A percentile compares a stretch with the other conserved stretches of the same genome.
Evolutionary conservation across 2,329 filamentous ascomycete genomes (phyloP).

Genomic region (Calonectria henricotiae): DNA sequence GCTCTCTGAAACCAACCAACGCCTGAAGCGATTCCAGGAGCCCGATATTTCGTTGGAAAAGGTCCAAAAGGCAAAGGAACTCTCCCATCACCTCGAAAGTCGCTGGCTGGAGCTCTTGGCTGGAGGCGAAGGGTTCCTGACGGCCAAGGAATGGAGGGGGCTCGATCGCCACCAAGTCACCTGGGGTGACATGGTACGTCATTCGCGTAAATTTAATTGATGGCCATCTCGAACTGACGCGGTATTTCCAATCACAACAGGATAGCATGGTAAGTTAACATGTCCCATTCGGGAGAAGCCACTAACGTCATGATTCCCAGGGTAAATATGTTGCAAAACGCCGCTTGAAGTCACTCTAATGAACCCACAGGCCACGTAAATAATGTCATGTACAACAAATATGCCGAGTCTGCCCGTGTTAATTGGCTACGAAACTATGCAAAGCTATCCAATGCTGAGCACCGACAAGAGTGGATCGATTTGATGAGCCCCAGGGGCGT

Average conservation of each 20-base stretch:
- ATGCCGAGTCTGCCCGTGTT: conserved; percentile 85
- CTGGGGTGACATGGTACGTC: conserved; percentile 88
- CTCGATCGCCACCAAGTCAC: conserved; percentile 78
- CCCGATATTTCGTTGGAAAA: conserved; percentile 18
- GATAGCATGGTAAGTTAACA: conserved; percentile 69
- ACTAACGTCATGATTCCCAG: conserved; percentile 21
- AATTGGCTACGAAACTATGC: conserved; percentile 85
- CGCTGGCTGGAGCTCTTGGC: conserved; percentile 82
- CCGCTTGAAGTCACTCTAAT: conserved; percentile 18
- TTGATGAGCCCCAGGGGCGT: conserved; percentile 77
- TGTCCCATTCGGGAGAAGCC: too few species aligned
- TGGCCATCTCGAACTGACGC: background rate
- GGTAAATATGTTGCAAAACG: conserved; percentile 31
- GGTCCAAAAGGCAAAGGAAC: conserved; percentile 31
- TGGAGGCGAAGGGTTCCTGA: conserved; percentile 84
- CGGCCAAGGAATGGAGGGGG: conserved; percentile 71
- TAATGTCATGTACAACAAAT: conserved; percentile 87
- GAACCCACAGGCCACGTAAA: conserved; percentile 77
- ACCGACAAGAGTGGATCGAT: conserved; percentile 77
- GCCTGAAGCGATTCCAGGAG: conserved; percentile 18
- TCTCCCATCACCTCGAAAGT: conserved; percentile 47
- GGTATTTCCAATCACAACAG: conserved; percentile 45
- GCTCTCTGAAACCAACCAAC: conserved; percentile 36
- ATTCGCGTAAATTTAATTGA: conserved; percentile 44
- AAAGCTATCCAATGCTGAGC: conserved; percentile 72